Evolutionary conservation across 2,329 filamentous ascomycete species (phyloP).

Genomic region (Epichloe brachyelytri): DNA sequence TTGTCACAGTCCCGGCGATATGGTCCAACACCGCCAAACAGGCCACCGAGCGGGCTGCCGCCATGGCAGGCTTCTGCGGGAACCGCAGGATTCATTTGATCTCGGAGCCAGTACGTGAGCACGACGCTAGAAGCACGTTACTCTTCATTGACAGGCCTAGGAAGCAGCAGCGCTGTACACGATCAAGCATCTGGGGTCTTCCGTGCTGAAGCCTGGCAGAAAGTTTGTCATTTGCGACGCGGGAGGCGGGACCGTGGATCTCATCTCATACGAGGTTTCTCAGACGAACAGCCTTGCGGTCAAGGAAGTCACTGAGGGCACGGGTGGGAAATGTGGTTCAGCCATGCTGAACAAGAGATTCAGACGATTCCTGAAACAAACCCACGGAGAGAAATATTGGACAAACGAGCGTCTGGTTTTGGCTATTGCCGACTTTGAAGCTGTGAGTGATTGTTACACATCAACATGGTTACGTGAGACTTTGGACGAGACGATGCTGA

Average conservation of each 20-base stretch:
- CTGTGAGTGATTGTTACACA: slow-evolving; percentile 15
- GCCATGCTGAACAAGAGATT: slow-evolving; percentile 37
- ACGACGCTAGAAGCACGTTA: not conserved
- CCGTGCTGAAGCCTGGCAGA: slow-evolving; percentile 29
- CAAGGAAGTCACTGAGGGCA: slow-evolving; percentile 35
- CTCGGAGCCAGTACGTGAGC: slow-evolving; percentile 30
- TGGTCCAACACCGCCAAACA: slow-evolving; percentile 44
- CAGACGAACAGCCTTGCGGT: slow-evolving; percentile 29
- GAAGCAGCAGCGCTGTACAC: slow-evolving; percentile 40
- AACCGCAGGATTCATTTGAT: slow-evolving; percentile 32
- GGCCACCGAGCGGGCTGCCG: slow-evolving; percentile 29
- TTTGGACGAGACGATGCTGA: too few species aligned
- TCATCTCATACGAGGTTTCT: slow-evolving; percentile 38
- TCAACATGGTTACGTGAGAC: not conserved
- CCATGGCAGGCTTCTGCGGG: slow-evolving; percentile 26
- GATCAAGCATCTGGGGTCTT: slow-evolving; percentile 28
- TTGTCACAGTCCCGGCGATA: slow-evolving; percentile 45
- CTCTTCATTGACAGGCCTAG: slow-evolving; percentile 8
- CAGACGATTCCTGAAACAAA: slow-evolving; percentile 27
- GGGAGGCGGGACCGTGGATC: slow-evolving; percentile 40
- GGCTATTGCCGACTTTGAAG: slow-evolving; percentile 31
- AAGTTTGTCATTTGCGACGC: slow-evolving; percentile 41
- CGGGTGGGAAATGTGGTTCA: slow-evolving; percentile 36
- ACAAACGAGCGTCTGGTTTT: slow-evolving; percentile 28
- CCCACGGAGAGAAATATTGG: slow-evolving; percentile 29